These are phyloP conservation scores for Alternaria infectoria DNA, from an alignment of 2,329 filamentous ascomycete genomes.

Conservation along the genomic window DNA sequence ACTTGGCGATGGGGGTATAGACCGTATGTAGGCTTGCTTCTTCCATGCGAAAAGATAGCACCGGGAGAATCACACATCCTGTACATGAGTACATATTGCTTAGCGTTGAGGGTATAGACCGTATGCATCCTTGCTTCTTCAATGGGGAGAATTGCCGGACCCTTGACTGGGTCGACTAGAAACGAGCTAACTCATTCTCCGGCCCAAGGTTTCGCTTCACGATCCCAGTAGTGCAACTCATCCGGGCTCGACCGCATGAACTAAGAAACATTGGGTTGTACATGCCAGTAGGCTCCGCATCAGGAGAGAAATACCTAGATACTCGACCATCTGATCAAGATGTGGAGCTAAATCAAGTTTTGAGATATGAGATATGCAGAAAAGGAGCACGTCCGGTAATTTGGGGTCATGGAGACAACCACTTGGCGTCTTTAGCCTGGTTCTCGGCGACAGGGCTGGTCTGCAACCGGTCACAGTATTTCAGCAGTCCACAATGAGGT, in stretches of 20 bases:
- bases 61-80: neutral
- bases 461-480: neutral
- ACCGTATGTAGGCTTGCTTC: neutral
- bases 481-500: neutral
- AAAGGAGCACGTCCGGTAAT: neutral
- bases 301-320: neutral
- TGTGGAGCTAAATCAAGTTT: neutral
- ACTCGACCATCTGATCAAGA: neutral
- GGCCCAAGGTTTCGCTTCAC: neutral
- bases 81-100: neutral
- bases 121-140: neutral
- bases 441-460: neutral
- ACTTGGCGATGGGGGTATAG: neutral
- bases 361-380: neutral
- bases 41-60: neutral
- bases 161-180: neutral
- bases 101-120: neutral
- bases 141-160: neutral
- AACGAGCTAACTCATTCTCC: neutral
- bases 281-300: neutral
- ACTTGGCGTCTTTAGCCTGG: neutral
- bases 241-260: neutral
- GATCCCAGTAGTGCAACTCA: neutral
- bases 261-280: neutral
- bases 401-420: neutral